Percentiles rank a stretch among this genome's conserved stretches.
These are phyloP conservation scores for Pyrenula aspistea DNA, from an alignment of 495 filamentous ascomycete genomes.

Conservation along the genomic window DNA sequence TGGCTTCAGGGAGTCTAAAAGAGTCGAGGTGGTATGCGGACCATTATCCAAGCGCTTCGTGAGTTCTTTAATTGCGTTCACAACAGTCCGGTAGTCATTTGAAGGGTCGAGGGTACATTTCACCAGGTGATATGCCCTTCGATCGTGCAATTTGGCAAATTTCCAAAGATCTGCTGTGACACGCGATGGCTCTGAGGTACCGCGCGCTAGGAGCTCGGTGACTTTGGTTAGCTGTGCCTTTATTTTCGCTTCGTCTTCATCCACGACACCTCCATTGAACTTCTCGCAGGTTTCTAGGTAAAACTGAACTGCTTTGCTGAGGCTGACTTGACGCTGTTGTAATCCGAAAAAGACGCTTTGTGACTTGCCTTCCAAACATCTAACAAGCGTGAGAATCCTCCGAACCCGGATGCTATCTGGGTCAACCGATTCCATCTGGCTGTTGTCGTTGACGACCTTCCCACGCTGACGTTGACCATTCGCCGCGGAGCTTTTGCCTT, in stretches of 20 bases:
- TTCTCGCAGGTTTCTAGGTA: slow-evolving; percentile 73
- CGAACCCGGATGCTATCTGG: slow-evolving; percentile 77
- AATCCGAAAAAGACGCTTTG: slow-evolving; percentile 84
- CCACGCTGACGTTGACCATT: slow-evolving; percentile 46
- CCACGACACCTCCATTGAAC: slow-evolving; percentile 76
- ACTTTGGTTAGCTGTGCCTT: slow-evolving; percentile 55
- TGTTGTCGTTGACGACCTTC: slow-evolving; percentile 34
- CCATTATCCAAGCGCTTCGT: slow-evolving; percentile 63
- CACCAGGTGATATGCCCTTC: slow-evolving; percentile 80
- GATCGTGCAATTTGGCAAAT: slow-evolving; percentile 85
- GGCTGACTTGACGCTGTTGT: slow-evolving; percentile 58
- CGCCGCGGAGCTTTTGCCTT: slow-evolving; percentile 49
- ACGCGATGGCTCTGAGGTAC: slow-evolving; percentile 59
- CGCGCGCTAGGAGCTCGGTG: slow-evolving; percentile 56
- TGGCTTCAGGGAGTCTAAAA: slow-evolving; percentile 71
- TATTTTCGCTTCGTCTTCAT: slow-evolving; percentile 54
- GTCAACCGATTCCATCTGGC: slow-evolving; percentile 40
- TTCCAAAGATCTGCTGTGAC: slow-evolving; percentile 66
- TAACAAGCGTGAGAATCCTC: slow-evolving; percentile 69
- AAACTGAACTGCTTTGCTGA: slow-evolving; percentile 54
- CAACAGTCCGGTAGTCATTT: slow-evolving; percentile 82
- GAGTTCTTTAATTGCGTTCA: slow-evolving; percentile 82
- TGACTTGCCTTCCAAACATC: slow-evolving; percentile 63
- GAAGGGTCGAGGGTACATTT: slow-evolving; percentile 74
- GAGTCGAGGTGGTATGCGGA: slow-evolving; percentile 28